These are phyloP conservation scores for Limonium bicolor DNA, from an alignment of 148 eudicot genomes.

Conservation along the genomic window DNA sequence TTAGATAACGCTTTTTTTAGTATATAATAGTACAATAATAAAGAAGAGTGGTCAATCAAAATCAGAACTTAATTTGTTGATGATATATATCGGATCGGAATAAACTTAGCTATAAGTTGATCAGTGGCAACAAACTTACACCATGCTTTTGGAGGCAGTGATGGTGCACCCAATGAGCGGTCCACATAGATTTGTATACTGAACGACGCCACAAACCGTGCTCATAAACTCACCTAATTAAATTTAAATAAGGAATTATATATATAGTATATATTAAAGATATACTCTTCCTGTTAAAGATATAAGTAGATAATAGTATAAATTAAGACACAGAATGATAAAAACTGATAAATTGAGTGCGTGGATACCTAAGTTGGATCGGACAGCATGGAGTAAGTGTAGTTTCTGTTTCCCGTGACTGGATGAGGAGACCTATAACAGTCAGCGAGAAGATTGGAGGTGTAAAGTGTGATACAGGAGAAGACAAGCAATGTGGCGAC, in stretches of 20 bases:
- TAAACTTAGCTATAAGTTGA: too few relatives aligned
- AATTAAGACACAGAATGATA: neutral
- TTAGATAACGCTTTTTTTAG: too few relatives aligned
- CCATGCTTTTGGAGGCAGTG: constrained; percentile 78
- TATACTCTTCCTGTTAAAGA: neutral
- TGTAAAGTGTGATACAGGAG: constrained; percentile 39
- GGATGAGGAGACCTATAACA: constrained; percentile 48
- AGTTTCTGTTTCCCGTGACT: constrained; percentile 40
- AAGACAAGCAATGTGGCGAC: constrained; percentile 32
- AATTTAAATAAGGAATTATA: too few relatives aligned
- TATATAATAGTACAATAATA: too few relatives aligned
- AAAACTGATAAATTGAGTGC: too few relatives aligned
- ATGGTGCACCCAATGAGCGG: constrained; percentile 64
- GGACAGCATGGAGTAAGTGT: constrained; percentile 49
- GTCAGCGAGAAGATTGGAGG: constrained; percentile 53
- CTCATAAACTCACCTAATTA: constrained; percentile 26
- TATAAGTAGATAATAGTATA: neutral
- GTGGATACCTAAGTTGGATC: constrained; percentile 29
- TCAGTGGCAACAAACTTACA: constrained; percentile 41
- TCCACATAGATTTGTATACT: constrained; percentile 52
- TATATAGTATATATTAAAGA: too few relatives aligned
- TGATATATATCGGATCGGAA: too few relatives aligned
- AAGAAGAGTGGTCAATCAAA: too few relatives aligned
- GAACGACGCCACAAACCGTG: constrained; percentile 43
- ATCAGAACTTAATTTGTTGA: too few relatives aligned